Base-by-base conservation (phyloP, 257 asterid species). In the Ballota nigra region DNA sequence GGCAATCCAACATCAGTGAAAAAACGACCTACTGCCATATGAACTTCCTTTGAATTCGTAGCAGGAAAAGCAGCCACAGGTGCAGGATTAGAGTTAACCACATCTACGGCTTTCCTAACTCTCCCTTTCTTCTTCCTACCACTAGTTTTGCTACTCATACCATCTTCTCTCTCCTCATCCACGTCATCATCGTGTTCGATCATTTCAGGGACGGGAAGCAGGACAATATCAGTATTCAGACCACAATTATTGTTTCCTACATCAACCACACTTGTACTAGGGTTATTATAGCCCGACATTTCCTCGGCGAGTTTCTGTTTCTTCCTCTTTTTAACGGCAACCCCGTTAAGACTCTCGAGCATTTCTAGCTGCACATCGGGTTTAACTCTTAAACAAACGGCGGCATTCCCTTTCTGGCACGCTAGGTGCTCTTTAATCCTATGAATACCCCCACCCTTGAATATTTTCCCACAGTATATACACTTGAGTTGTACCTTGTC, bases 361-460 rank as follows among this genome's bases (percentile, higher is more conserved):
- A 95, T 95, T 56, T 86, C 81, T 19, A 83, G 83, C 63, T 91
- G 81, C 38, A 95, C 96, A 69, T 92, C 96, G 16, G 89, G 83
- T 71, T 82, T 92, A 80, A 95, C 99, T 73, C 97, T 83, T 60
- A 92, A 83, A 78, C 99, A 92, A 83, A 93, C 88, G 58, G 97
- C 86, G 2, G 97, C 99, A 78, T 95, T 95, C 52, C 99, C 99
- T 79, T 95, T 95, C 68, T 87, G 98, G 36, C 99, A 91, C 0
- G 99, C 99, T 2, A 95, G 84, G 73, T 95, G 99, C 63, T 95
- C 99, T 57, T 95, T 95, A 71, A 92, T 92, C 86, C 98, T 83
- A 81, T 95, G 99, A 79, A 95, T 95, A 61, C 99, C 99, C 63
- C 98, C 97, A 61, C 97, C 99, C 76, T 94, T 94, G 71, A 94